These are phyloP conservation scores for Prosopis cineraria DNA, from an alignment of 306 rosid species.

Conservation along the genomic window DNA sequence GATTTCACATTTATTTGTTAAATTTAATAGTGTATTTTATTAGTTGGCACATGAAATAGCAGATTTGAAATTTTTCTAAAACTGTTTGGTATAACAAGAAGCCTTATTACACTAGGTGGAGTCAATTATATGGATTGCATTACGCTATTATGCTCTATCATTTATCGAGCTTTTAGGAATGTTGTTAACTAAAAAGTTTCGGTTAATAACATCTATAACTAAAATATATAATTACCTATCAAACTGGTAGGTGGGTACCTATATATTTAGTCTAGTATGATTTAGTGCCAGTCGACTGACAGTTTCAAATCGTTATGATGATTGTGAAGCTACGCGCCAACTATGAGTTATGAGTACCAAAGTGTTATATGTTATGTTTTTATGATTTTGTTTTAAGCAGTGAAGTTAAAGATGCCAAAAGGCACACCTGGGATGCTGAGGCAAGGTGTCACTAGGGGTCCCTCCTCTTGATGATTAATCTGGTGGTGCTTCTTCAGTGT, in stretches of 20 bases:
- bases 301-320: background rate
- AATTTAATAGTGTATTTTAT: background rate
- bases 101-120: too few relatives aligned
- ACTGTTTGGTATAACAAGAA: background rate
- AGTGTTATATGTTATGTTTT: background rate
- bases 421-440: background rate
- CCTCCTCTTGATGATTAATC: too few relatives aligned
- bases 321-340: background rate
- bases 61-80: background rate
- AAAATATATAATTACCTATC: too few relatives aligned
- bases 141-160: too few relatives aligned
- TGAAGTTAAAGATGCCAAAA: background rate
- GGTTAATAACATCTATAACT: too few relatives aligned
- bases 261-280: too few relatives aligned
- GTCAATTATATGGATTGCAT: too few relatives aligned
- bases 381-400: background rate
- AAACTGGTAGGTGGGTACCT: too few relatives aligned
- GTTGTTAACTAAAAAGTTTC: too few relatives aligned
- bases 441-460: background rate
- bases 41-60: background rate
- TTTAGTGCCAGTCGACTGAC: too few relatives aligned
- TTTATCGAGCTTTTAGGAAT: too few relatives aligned
- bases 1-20: background rate
- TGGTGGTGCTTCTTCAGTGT: background rate
- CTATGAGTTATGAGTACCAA: background rate